Evolutionary conservation across 805 yeast species (phyloP).

Genomic region (Starmerella powellii): DNA sequence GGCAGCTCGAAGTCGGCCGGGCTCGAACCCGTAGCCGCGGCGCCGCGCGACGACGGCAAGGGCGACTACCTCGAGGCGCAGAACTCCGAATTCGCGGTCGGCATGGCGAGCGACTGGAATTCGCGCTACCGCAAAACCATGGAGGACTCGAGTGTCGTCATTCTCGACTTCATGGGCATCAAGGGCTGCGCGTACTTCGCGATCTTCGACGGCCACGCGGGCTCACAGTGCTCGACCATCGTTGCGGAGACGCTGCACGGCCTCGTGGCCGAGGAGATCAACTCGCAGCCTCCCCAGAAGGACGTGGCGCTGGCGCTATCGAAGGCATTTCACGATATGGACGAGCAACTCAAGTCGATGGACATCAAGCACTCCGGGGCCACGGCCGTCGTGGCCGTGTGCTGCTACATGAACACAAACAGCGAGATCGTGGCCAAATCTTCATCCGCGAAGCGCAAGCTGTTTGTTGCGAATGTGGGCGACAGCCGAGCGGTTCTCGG

Average conservation of each 20-base stretch:
- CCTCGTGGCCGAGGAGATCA: constrained; percentile 35
- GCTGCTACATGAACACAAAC: constrained; percentile 56
- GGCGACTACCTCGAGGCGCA: constrained; percentile 8
- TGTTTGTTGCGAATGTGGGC: constrained; percentile 91
- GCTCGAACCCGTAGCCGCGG: constrained; percentile 8
- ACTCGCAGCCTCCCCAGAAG: constrained; percentile 23
- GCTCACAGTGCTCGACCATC: constrained; percentile 85
- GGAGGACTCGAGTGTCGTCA: constrained; percentile 94
- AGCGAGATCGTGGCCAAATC: constrained; percentile 10
- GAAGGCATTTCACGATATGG: constrained; percentile 64
- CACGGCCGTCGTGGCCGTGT: constrained; percentile 88
- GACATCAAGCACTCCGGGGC: constrained; percentile 72
- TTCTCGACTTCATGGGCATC: constrained; percentile 76
- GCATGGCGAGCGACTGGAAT: constrained; percentile 86
- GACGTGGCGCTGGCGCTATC: constrained; percentile 50
- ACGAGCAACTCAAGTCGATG: constrained; percentile 47
- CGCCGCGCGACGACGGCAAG: constrained; percentile 11
- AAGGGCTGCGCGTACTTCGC: constrained; percentile 90
- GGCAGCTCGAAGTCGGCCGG: constrained; percentile 1
- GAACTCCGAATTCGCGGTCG: constrained; percentile 51
- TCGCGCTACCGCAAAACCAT: constrained; percentile 67
- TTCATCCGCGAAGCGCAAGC: constrained; percentile 37
- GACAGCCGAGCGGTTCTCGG: constrained; percentile 33
- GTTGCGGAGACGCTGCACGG: constrained; percentile 78
- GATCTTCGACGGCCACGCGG: constrained; percentile 95